Base-by-base conservation (phyloP, 306 rosid genomes). In the Begonia fuchsioides region DNA sequence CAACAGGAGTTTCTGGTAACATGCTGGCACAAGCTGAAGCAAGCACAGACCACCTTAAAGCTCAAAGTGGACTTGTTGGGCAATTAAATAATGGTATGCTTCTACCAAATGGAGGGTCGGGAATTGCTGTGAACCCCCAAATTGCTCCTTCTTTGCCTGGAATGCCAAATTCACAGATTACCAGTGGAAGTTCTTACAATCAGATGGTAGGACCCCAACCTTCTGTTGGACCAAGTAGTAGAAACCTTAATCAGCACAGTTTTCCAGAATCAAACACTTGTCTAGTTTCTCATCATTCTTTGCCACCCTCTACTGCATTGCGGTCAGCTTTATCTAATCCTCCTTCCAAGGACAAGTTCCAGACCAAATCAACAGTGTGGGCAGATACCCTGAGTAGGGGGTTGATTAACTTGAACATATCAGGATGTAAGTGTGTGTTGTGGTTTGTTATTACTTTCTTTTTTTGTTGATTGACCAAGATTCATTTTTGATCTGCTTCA, bases 361-460 rank as follows among this genome's bases (percentile, higher is more conserved):
- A 76, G 63, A 68, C 98, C 65, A 92, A 85, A 64, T 92, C 98
- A 67, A 75, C 96, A 49, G 98, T 92, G 62, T 92, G 98, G 98
- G 54, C 94, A 0, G 98, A 92, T 72, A 92, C 98, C 35, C 71
- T 92, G 32, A 92, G 81, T 76, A 71, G 96, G 68, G 98, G 98
- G 18, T 80, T 92, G 16, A 96, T 92, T 58, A 75, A 92, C 68
- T 75, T 92, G 66, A 92, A 92, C 71, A 88, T 88, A 68, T 88
- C 96, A 17, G 96, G 96, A 71, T 60, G 96, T 88, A 70, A 81
- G 96, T 74, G 43, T 68, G 54, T 44, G 12, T 39, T 55, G 50
- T 57, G 32, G 40, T 38, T 38, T 32, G 41, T 10, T 43, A 15
- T 16, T 52, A 44, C 20, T 32, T 10, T 11, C 16, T 18, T 50